Percentiles rank a stretch among this genome's conserved stretches.
Evolutionary conservation across 164 flowering plant genomes (phyloP).

Genomic region (Umbellularia californica): DNA sequence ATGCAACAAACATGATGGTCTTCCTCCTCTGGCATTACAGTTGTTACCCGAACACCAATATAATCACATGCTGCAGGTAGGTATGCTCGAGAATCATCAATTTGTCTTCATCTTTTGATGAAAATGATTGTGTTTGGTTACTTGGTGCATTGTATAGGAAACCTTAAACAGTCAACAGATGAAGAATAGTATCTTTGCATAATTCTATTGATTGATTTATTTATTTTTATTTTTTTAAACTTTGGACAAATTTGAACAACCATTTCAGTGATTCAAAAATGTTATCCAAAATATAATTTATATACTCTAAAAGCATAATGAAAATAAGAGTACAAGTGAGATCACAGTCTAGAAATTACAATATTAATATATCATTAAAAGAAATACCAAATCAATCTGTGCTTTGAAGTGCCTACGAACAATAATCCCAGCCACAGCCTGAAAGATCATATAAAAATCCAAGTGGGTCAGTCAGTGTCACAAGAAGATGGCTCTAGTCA

Average conservation of each 20-base stretch:
- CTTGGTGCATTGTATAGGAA: too few relatives aligned
- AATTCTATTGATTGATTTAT: not conserved
- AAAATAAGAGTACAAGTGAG: not conserved
- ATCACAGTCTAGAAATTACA: not conserved
- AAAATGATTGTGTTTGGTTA: too few relatives aligned
- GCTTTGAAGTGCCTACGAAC: conserved; percentile 58
- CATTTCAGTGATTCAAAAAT: too few relatives aligned
- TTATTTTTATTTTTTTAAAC: too few relatives aligned
- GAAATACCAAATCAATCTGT: conserved; percentile 58
- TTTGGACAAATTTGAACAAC: not conserved
- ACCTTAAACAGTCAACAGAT: not conserved
- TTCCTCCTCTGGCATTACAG: too few relatives aligned
- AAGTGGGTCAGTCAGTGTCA: not conserved
- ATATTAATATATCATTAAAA: not conserved
- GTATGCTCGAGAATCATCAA: too few relatives aligned
- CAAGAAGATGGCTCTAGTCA: not conserved
- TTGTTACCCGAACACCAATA: too few relatives aligned
- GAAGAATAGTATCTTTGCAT: not conserved
- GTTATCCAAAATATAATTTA: too few relatives aligned
- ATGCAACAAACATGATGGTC: too few relatives aligned
- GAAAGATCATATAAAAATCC: conserved; percentile 23
- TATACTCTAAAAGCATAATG: not conserved
- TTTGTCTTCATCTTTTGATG: too few relatives aligned
- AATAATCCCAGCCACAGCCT: conserved; percentile 75
- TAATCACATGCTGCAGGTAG: too few relatives aligned